Evolutionary conservation across 2,329 filamentous ascomycete species (phyloP).

Genomic region (Penicillium sp.): DNA sequence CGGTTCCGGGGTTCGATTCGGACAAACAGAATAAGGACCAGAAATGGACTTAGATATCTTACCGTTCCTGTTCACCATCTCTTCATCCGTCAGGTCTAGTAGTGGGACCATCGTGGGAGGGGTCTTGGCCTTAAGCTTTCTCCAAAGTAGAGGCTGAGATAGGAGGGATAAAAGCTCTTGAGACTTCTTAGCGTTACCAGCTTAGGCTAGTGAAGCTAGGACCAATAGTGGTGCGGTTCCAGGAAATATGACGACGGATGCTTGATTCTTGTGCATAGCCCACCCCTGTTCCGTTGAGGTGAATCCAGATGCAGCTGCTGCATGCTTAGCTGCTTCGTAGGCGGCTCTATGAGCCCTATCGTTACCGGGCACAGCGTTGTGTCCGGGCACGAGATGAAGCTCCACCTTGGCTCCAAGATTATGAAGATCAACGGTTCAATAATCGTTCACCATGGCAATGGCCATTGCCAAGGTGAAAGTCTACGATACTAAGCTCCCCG

Average conservation of each 20-base stretch:
- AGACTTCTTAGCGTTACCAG: too few species aligned
- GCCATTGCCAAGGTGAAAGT: constrained; percentile 47
- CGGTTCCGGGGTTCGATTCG: neutral
- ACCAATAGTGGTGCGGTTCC: neutral
- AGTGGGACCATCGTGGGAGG: neutral
- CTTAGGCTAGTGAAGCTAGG: too few species aligned
- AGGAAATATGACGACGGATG: neutral
- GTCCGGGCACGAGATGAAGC: constrained; percentile 7
- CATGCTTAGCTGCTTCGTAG: neutral
- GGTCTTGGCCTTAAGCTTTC: neutral
- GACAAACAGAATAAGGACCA: neutral
- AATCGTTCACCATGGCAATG: constrained; percentile 33
- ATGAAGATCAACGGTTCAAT: neutral
- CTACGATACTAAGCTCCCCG: constrained; percentile 52
- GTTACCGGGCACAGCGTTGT: constrained; percentile 1
- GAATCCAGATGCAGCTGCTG: neutral
- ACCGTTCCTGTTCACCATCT: neutral
- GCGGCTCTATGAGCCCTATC: neutral
- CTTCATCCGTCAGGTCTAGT: neutral
- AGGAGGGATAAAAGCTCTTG: neutral
- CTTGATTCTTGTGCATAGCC: neutral
- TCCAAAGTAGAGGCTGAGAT: neutral
- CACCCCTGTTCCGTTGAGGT: neutral
- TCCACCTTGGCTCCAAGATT: constrained; percentile 3
- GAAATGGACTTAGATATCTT: neutral